Percentiles rank a stretch among this genome's conserved stretches.
These are phyloP conservation scores for Hymenoscyphus fructigenus DNA, from an alignment of 2,329 filamentous ascomycete genomes.

Conservation along the genomic window DNA sequence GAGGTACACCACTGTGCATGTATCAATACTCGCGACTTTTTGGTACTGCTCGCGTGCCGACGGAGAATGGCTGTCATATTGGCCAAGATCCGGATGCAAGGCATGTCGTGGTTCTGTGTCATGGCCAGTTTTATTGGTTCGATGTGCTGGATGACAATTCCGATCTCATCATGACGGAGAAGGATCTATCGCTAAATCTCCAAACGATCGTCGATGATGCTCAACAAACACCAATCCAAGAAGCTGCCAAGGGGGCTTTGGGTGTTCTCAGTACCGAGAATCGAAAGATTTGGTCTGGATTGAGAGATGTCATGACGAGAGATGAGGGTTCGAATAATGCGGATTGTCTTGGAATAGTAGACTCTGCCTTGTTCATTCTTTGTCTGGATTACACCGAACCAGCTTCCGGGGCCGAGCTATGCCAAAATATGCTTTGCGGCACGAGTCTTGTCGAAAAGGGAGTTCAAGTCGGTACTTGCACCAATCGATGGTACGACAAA, in stretches of 20 bases:
- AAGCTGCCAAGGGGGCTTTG: constrained; percentile 90
- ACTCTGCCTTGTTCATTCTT: constrained; percentile 88
- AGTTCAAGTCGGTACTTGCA: constrained; percentile 95
- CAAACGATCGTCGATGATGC: constrained; percentile 92
- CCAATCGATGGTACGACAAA: constrained; percentile 99
- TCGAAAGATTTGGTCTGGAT: constrained; percentile 89
- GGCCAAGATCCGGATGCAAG: constrained; percentile 91
- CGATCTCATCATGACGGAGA: constrained; percentile 95
- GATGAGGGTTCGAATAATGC: constrained; percentile 92
- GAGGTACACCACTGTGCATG: constrained; percentile 89
- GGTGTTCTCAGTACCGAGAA: constrained; percentile 96
- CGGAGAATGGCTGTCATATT: constrained; percentile 92
- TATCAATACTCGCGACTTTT: constrained; percentile 96
- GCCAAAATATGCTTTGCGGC: constrained; percentile 97
- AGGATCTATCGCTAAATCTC: constrained; percentile 86
- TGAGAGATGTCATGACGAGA: constrained; percentile 82
- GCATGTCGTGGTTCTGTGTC: constrained; percentile 89
- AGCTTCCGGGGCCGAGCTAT: constrained; percentile 75
- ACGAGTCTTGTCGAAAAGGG: constrained; percentile 89
- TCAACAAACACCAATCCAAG: constrained; percentile 82
- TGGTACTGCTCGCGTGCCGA: constrained; percentile 90
- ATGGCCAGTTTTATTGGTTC: constrained; percentile 98
- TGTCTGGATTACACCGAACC: constrained; percentile 94
- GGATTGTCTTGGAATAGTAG: constrained; percentile 92
- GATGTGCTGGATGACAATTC: constrained; percentile 93